A percentile compares a stretch with the other conserved stretches of the same genome.
These are phyloP conservation scores for Paraconiothyrium sp. DNA, from an alignment of 2,329 filamentous ascomycete genomes.

Conservation along the genomic window DNA sequence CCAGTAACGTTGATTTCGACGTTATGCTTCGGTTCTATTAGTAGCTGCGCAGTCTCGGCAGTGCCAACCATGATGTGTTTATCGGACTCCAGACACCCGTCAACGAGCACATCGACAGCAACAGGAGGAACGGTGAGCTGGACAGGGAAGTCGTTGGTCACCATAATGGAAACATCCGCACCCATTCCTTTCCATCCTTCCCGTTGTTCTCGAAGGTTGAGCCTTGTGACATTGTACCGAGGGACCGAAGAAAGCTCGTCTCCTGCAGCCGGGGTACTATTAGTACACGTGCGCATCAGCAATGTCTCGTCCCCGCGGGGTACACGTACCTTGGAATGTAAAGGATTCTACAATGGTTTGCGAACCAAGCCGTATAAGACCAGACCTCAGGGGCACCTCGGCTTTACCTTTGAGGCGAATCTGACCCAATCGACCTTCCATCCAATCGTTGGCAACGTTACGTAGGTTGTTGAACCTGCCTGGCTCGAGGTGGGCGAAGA, in stretches of 20 bases:
- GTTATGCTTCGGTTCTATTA: conserved; percentile 73
- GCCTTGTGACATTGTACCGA: conserved; percentile 79
- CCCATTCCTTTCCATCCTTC: conserved; percentile 72
- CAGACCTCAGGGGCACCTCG: conserved; percentile 77
- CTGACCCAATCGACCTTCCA: conserved; percentile 77
- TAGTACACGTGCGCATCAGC: conserved; percentile 59
- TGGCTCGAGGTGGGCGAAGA: conserved; percentile 78
- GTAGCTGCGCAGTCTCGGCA: conserved; percentile 72
- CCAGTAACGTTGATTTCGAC: conserved; percentile 77
- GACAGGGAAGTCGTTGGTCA: conserved; percentile 81
- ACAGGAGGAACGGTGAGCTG: conserved; percentile 80
- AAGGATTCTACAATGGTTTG: conserved; percentile 79
- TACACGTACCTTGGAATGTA: conserved; percentile 82
- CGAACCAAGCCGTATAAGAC: conserved; percentile 79
- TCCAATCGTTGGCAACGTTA: conserved; percentile 85
- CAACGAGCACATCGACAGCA: conserved; percentile 84
- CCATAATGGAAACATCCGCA: conserved; percentile 77
- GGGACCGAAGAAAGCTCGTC: conserved; percentile 79
- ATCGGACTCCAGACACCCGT: conserved; percentile 77
- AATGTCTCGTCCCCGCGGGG: conserved; percentile 29
- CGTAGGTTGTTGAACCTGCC: conserved; percentile 81
- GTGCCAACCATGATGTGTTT: conserved; percentile 81
- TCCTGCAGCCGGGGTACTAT: conserved; percentile 44
- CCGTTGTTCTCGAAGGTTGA: conserved; percentile 79
- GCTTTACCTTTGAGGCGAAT: conserved; percentile 79